Conservation (phyloP, 2,329 filamentous ascomycete species). For the Xylariales sp. region DNA sequence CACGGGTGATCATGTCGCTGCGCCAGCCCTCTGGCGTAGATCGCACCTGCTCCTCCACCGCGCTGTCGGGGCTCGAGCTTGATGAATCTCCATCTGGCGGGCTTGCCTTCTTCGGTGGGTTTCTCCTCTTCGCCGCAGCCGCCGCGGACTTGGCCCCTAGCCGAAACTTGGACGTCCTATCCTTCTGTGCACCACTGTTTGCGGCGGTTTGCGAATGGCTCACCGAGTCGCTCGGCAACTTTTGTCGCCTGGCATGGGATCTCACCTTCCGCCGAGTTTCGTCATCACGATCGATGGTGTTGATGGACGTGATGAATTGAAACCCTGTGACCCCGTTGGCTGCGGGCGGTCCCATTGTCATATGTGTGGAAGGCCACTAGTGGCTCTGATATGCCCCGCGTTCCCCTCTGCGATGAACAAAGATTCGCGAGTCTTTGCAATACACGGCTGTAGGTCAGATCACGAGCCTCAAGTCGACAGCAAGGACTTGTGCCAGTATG, state of each 20-base stretch:
- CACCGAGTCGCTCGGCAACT: constrained; percentile 19
- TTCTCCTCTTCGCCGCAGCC: neutral
- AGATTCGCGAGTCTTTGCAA: no score
- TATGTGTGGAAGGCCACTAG: no score
- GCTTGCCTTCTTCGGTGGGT: constrained; percentile 1
- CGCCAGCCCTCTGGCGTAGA: constrained; percentile 11
- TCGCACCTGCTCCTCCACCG: neutral
- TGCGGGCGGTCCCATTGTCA: constrained; percentile 5
- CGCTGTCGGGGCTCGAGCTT: constrained; percentile 6
- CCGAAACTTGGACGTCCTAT: constrained; percentile 27
- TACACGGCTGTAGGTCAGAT: no score
- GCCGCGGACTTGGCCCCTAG: constrained; percentile 14
- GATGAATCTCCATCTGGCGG: neutral
- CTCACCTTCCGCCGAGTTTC: constrained; percentile 28
- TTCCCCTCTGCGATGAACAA: no score
- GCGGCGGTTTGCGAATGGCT: constrained; percentile 13
- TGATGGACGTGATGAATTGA: constrained; percentile 30
- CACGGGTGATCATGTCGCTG: constrained; percentile 20
- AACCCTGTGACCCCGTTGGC: constrained; percentile 15
- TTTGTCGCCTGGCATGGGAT: constrained; percentile 27
- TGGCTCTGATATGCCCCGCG: no score
- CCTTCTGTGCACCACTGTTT: constrained; percentile 23
- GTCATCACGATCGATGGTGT: constrained; percentile 27
- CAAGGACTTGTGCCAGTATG: no score
- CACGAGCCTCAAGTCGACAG: no score